Conservation (phyloP, 768 basidiomycete genomes). For the Nidularia pulvinata region DNA sequence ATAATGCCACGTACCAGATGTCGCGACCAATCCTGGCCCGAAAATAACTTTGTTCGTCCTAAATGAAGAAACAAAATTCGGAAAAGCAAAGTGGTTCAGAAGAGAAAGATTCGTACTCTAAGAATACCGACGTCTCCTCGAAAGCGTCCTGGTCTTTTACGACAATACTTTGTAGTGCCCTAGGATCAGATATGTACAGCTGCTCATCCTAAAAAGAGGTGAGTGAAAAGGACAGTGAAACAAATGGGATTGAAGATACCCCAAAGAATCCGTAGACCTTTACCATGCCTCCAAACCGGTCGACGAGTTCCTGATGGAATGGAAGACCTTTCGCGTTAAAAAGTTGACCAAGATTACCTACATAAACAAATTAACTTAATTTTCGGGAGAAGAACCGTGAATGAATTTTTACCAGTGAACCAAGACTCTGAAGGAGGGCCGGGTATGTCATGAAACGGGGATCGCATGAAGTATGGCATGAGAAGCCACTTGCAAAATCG, state of each 20-base stretch:
- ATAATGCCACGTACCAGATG: slow-evolving; percentile 20
- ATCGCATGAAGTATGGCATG: slow-evolving; percentile 1
- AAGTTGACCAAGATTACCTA: slow-evolving; percentile 40
- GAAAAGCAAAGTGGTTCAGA: not conserved
- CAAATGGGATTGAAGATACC: slow-evolving; percentile 16
- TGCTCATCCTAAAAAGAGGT: slow-evolving; percentile 34
- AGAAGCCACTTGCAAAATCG: slow-evolving; percentile 7
- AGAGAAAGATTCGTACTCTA: slow-evolving; percentile 30
- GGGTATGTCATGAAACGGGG: slow-evolving; percentile 23
- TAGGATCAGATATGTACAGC: slow-evolving; percentile 48
- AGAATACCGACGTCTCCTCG: slow-evolving; percentile 42
- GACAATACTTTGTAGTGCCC: slow-evolving; percentile 44
- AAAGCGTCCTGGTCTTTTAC: slow-evolving; percentile 47
- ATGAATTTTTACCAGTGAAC: slow-evolving; percentile 21
- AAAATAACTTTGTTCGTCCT: slow-evolving; percentile 46
- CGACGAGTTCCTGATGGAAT: slow-evolving; percentile 34
- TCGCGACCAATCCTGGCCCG: slow-evolving; percentile 44
- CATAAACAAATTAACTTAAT: not conserved
- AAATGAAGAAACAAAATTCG: not conserved
- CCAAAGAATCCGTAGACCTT: slow-evolving; percentile 48
- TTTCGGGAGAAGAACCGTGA: not conserved
- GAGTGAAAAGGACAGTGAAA: not conserved
- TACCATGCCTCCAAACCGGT: slow-evolving; percentile 39
- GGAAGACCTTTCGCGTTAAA: slow-evolving; percentile 41
- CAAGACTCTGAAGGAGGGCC: slow-evolving; percentile 30